Evolutionary conservation across 2,329 filamentous ascomycete species (phyloP), one percentile per base, ranked within the genome.

Genomic region (Pochonia chlamydosporia): DNA sequence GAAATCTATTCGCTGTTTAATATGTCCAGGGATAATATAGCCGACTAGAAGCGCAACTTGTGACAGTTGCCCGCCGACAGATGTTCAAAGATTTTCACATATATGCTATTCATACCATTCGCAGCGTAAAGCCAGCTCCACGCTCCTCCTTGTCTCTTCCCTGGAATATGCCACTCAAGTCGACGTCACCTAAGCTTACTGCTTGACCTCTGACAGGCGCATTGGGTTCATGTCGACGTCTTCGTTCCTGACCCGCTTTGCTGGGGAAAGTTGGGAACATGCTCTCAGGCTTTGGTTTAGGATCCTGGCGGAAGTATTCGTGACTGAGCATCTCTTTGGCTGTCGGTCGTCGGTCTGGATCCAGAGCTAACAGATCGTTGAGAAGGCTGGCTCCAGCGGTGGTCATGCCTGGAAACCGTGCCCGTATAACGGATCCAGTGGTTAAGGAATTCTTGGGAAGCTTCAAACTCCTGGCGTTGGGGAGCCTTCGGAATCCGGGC

Each of bases 231-330:
- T 79, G 74, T 31, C 80, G 74, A 53, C 88, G 74, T 56, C 90
- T 74, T 60, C 84, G 85, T 73, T 99, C 93, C 72, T 93, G 87
- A 2, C 90, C 89, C 0, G 93, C 93, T 66, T 95, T 96, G 58
- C 87, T 93, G 0, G 93, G 93, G 63, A 97, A 99, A 0, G 93
- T 97, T 3, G 93, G 93, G 62, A 99, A 97, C 84, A 99, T 85
- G 58, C 85, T 86, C 62, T 89, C 86, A 7, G 85, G 83, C 69
- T 97, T 97, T 1, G 91, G 89, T 51, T 87, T 87, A 1, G 93
- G 93, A 56, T 95, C 86, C 68, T 97, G 91, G 16, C 66, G 74
- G 66, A 99, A 99, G 65, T 95, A 99, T 30, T 82, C 74, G 64
- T 96, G 89, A 41, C 76, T 71, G 30, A 97, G 75, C 63, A 95